These are phyloP conservation scores for Penicillium waksmanii DNA, from an alignment of 495 filamentous ascomycete genomes.

Conservation along the genomic window DNA sequence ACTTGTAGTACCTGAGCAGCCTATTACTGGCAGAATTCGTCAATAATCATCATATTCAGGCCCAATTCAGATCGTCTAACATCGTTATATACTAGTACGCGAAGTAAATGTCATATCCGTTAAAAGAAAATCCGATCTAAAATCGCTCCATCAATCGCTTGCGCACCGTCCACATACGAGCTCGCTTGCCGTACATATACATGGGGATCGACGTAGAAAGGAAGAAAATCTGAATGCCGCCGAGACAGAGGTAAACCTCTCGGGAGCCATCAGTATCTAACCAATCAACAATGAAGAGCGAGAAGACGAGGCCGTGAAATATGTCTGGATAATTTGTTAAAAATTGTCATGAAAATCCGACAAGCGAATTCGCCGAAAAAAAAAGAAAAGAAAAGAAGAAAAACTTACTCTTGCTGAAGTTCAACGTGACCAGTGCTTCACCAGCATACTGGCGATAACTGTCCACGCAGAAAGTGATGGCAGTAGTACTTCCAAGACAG, in stretches of 20 bases:
- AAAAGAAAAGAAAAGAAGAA: background rate
- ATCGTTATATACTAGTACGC: background rate
- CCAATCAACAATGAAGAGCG: slow-evolving; percentile 89
- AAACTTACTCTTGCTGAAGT: slow-evolving; percentile 81
- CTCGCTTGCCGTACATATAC: slow-evolving; percentile 94
- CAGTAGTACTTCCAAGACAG: slow-evolving; percentile 87
- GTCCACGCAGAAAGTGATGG: slow-evolving; percentile 94
- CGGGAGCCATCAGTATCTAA: slow-evolving; percentile 74
- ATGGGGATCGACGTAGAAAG: slow-evolving; percentile 82
- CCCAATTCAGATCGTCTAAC: background rate
- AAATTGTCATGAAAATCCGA: background rate
- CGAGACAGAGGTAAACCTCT: slow-evolving; percentile 78
- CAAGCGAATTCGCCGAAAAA: no score
- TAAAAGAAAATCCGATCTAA: slow-evolving; percentile 35
- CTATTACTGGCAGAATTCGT: no score
- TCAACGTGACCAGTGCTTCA: slow-evolving; percentile 92
- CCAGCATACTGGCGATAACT: slow-evolving; percentile 93
- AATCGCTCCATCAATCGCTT: slow-evolving; percentile 90
- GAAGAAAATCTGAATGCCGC: slow-evolving; percentile 81
- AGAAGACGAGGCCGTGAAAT: slow-evolving; percentile 87
- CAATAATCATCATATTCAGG: no score
- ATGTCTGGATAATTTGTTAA: slow-evolving; percentile 55
- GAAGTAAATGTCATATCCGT: background rate
- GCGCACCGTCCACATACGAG: slow-evolving; percentile 94
- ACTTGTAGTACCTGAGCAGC: no score